These are phyloP conservation scores for Mycosphaerella sp. DNA, from an alignment of 2,329 filamentous ascomycete genomes.

Conservation along the genomic window DNA sequence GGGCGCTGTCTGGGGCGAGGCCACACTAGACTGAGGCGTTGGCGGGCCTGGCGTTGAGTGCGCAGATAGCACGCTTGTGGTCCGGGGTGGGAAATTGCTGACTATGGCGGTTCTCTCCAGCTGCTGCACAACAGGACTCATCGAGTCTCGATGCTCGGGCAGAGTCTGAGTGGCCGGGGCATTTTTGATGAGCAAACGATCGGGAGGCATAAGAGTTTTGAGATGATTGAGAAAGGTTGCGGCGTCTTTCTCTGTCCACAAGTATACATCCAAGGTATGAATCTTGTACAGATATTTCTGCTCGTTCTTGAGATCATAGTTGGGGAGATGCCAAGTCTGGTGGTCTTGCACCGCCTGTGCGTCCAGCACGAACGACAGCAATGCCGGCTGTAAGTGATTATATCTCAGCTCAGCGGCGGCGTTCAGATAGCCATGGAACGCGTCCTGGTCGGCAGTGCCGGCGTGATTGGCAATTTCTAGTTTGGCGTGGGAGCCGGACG, in stretches of 20 bases:
- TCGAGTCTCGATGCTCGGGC: conserved; percentile 43
- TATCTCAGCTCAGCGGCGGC: conserved; percentile 54
- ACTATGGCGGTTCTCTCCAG: conserved; percentile 66
- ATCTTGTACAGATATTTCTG: conserved; percentile 74
- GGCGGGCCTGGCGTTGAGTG: conserved; percentile 31
- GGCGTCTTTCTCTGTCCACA: conserved; percentile 69
- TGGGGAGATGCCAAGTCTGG: conserved; percentile 66
- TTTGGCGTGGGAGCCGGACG: conserved; percentile 58
- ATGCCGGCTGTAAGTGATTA: conserved; percentile 65
- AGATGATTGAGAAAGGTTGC: conserved; percentile 63
- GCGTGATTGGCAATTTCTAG: conserved; percentile 70
- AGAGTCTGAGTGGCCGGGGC: conserved; percentile 49
- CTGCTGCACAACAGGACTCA: conserved; percentile 66
- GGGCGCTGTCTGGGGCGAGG: conserved; percentile 36
- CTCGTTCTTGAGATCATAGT: conserved; percentile 64
- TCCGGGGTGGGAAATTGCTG: conserved; percentile 45
- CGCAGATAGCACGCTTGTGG: conserved; percentile 35
- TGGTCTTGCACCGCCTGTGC: conserved; percentile 39
- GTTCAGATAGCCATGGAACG: conserved; percentile 62
- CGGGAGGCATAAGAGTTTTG: conserved; percentile 55
- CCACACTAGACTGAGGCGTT: conserved; percentile 23
- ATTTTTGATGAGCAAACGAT: conserved; percentile 57
- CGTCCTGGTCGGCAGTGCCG: conserved; percentile 70
- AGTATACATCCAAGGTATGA: conserved; percentile 69
- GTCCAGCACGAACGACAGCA: conserved; percentile 62